Evolutionary conservation across 371 early-diverging fungal genomes (phyloP), one percentile per base, ranked within the genome.

Genomic region (Rhizopus arrhizus): DNA sequence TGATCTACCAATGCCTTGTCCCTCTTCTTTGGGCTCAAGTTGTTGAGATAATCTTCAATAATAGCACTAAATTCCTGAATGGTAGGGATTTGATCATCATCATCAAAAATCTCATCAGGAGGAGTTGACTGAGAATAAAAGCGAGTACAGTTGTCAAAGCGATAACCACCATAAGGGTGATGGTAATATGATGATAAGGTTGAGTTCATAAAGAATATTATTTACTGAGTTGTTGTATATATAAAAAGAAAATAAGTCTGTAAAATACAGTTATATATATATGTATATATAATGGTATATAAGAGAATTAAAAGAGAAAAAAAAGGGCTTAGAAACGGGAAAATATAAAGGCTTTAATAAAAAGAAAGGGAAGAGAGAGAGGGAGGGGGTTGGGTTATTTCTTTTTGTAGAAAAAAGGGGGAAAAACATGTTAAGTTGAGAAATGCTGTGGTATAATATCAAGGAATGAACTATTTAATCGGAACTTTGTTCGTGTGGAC

Each of bases 1-100:
- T 80, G 74, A 58, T 84, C 78, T 10, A 85, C 77, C 22, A 85
- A 52, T 3, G 84, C 86, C 64, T 85, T 85, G 55, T 85, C 86
- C 61, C 86, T 64, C 56, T 85, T 85, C 60, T 85, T 85, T 35
- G 82, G 78, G 16, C 78, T 77, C 16, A 85, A 68, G 11, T 84
- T 84, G 16, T 72, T 62, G 8, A 85, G 62, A 57, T 85, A 85
- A 46, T 84, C 83, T 33, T 80, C 60, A 32, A 81, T 69, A 52
- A 81, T 81, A 22, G 66, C 61, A 36, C 72, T 66, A 49, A 81
- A 81, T 46, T 78, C 76, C 29, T 66, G 68, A 15, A 62, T 49
- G 0, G 72, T 67, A 28, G 81, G 81, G 41, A 70, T 73, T 59
- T 81, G 81, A 34, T 75, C 68, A 38, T 77, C 66, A 42, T 78